Evolutionary conservation across 768 basidiomycete genomes (phyloP).

Genomic region (Daedalea quercina): DNA sequence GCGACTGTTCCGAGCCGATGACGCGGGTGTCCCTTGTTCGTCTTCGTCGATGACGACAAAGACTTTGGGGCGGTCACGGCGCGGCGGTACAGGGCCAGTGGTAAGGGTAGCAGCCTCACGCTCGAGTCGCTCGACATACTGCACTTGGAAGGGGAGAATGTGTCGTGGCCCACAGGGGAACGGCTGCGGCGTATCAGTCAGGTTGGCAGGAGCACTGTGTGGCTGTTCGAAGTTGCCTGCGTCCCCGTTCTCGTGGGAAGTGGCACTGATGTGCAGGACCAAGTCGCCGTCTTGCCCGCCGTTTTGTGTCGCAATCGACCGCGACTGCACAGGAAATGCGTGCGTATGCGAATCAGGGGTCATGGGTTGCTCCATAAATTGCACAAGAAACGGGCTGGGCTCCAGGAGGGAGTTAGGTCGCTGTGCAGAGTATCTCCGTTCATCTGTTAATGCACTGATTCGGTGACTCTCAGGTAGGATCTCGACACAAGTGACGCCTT

Average conservation of each 20-base stretch:
- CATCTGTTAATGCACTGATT: not conserved
- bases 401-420: slow-evolving; percentile 3
- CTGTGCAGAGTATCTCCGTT: not conserved
- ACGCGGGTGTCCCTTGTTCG: not conserved
- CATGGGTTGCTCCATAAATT: slow-evolving; percentile 4
- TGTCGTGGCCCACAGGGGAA: slow-evolving; percentile 3
- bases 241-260: not conserved
- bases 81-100: slow-evolving; percentile 1
- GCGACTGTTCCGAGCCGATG: not conserved
- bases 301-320: not conserved
- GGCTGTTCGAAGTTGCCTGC: not conserved
- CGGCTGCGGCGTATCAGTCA: not conserved
- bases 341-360: not conserved
- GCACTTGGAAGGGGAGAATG: slow-evolving; percentile 19
- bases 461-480: not conserved
- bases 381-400: slow-evolving; percentile 12
- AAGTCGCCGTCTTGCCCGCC: not conserved
- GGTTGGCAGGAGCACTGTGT: not conserved
- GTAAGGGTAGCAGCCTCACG: slow-evolving; percentile 4
- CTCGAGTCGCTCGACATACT: slow-evolving; percentile 16
- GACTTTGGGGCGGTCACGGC: slow-evolving; percentile 7
- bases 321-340: not conserved
- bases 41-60: slow-evolving; percentile 8
- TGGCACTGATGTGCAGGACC: not conserved
- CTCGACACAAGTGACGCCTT: not conserved